Percentiles rank a stretch among this genome's conserved stretches.
Evolutionary conservation across 1,284 basidiomycete genomes (phyloP).

Genomic region (Ganoderma sinense): DNA sequence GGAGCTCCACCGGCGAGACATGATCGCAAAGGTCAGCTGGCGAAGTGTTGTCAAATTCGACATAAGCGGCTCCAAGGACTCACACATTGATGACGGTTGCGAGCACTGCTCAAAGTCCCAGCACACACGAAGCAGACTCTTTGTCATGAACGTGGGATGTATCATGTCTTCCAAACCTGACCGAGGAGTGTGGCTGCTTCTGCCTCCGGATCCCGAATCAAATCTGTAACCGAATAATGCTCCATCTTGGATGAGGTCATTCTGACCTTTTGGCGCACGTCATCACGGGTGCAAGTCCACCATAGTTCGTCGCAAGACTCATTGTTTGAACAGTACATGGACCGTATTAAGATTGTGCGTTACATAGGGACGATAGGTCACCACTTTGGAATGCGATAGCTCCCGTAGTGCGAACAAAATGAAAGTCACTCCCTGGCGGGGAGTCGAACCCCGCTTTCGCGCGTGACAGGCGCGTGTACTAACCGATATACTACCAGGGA

Average conservation of each 20-base stretch:
- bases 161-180: neutral
- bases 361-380: too few species aligned
- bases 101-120: neutral
- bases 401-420: too few species aligned
- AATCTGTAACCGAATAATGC: neutral
- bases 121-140: neutral
- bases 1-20: neutral
- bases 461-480: conserved; percentile 40
- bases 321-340: too few species aligned
- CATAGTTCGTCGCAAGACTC: too few species aligned
- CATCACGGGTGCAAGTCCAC: neutral
- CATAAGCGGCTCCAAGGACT: conserved; percentile 6
- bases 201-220: neutral
- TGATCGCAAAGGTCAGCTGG: neutral
- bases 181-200: neutral
- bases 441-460: conserved; percentile 54
- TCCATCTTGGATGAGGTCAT: neutral
- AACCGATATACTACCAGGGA: conserved; percentile 32
- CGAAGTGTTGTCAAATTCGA: neutral
- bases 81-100: neutral
- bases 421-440: conserved; percentile 46
- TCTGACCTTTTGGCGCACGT: neutral
- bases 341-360: too few species aligned
- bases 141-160: neutral
- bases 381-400: too few species aligned